Evolutionary conservation across 2,329 filamentous ascomycete genomes (phyloP).

Genomic region (Claviceps maximensis): DNA sequence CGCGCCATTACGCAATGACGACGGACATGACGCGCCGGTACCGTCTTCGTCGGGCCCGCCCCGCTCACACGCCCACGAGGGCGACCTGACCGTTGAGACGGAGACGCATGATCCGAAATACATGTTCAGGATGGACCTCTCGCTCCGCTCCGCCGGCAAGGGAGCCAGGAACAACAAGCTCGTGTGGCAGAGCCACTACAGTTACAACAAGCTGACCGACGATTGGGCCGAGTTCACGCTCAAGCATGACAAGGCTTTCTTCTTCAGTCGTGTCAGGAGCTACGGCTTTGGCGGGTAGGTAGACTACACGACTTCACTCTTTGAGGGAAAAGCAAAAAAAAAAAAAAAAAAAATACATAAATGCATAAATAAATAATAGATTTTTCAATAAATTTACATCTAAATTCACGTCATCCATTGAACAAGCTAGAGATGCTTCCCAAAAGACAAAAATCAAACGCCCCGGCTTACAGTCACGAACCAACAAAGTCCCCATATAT

Average conservation of each 20-base stretch:
- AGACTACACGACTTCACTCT: neutral
- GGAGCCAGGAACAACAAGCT: slow-evolving; percentile 73
- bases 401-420: too few species aligned
- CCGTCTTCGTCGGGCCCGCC: neutral
- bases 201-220: slow-evolving; percentile 77
- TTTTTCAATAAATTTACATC: too few species aligned
- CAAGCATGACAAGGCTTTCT: slow-evolving; percentile 51
- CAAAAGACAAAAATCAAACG: neutral
- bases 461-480: neutral
- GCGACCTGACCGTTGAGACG: slow-evolving; percentile 71
- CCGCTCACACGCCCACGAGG: slow-evolving; percentile 30
- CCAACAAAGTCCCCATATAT: too few species aligned
- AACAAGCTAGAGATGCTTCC: too few species aligned
- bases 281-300: slow-evolving; percentile 36
- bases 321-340: neutral
- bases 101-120: slow-evolving; percentile 71
- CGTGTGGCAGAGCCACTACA: slow-evolving; percentile 80
- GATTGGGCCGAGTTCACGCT: slow-evolving; percentile 74
- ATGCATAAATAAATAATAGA: too few species aligned
- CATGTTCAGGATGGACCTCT: slow-evolving; percentile 69
- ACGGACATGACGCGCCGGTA: too few species aligned
- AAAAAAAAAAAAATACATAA: neutral
- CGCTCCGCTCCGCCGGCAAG: slow-evolving; percentile 50
- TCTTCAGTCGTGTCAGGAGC: slow-evolving; percentile 53
- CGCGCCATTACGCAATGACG: too few species aligned